Evolutionary conservation across 1,284 basidiomycete genomes (phyloP).

Genomic region (Fistulinella staudtii): DNA sequence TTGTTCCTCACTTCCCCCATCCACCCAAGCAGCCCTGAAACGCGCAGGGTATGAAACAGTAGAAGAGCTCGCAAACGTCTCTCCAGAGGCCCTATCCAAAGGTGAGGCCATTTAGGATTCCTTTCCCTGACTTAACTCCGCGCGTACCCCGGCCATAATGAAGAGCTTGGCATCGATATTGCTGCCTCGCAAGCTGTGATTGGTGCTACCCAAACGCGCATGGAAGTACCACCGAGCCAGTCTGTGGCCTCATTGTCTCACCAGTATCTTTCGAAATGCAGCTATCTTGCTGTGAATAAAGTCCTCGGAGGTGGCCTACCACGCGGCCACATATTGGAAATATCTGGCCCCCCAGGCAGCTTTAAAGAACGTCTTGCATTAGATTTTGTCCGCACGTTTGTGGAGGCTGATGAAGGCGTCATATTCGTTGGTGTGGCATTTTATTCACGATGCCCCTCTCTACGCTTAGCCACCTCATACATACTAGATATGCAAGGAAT

Average conservation of each 20-base stretch:
- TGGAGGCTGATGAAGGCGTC: conserved; percentile 44
- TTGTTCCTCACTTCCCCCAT: conserved; percentile 23
- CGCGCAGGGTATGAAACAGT: conserved; percentile 50
- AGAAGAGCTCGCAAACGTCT: conserved; percentile 40
- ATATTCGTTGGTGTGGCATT: conserved; percentile 57
- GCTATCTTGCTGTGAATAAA: conserved; percentile 49
- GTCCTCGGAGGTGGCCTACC: conserved; percentile 59
- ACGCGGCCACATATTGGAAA: conserved; percentile 59
- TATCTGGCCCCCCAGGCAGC: conserved; percentile 70
- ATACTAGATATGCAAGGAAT: conserved; percentile 61
- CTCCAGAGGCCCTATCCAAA: conserved; percentile 41
- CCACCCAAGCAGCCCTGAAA: conserved; percentile 37
- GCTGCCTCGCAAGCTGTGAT: conserved; percentile 43
- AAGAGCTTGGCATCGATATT: conserved; percentile 48
- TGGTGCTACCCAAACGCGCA: conserved; percentile 35
- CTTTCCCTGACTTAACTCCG: conserved; percentile 1
- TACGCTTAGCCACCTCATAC: conserved; percentile 13
- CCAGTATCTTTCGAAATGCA: conserved; percentile 28
- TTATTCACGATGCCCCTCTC: neutral
- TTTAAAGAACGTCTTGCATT: conserved; percentile 55
- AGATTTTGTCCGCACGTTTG: conserved; percentile 46
- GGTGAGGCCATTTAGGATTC: conserved; percentile 36
- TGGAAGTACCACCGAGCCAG: conserved; percentile 46
- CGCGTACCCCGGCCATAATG: neutral
- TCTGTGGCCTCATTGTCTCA: conserved; percentile 48